Base-by-base conservation (phyloP, 345 rosid species). In the Boechera retrofracta region DNA sequence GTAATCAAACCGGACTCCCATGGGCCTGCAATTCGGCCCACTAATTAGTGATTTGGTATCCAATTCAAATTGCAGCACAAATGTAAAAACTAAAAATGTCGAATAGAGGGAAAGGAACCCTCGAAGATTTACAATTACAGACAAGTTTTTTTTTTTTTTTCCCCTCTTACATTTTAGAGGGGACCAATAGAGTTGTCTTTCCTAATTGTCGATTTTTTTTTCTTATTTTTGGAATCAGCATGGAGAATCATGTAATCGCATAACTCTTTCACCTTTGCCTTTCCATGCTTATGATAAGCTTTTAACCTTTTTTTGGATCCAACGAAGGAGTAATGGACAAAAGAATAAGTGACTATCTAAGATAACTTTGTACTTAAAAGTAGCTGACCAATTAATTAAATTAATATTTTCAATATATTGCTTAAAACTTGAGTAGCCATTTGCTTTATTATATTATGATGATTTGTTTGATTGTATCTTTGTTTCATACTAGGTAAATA, bases 211-310 rank as follows among this genome's bases (percentile, higher is more conserved):
- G 3, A 18, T 10, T 24, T 24, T 7, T 57, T 9, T 11, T n/a
- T 1, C 8, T 31, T 64, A 0, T 10, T 26, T 32, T 35, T 3
- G 18, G 54, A 44, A 55, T 15, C 31, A 65, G 71, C 38, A 73
- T 64, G 71, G 78, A 7, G 72, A 56, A 66, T 56, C 31, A 66
- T 66, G 31, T 21, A 56, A 47, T 29, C 36, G 68, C 74, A 75
- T 59, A 67, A 75, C 74, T 67, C 67, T 75, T 68, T 29, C 9
- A 31, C 45, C 35, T 60, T 67, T 75, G 54, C 29, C 60, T 75
- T 74, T 67, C 24, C 54, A 59, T 75, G 68, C 36, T 75, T 75
- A 59, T 12, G 73, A 75, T 75, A 67, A 75, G 62, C 53, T 51
- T 36, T 68, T 26, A 11, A 29, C 61, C 42, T 58, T 75, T 67